Base-by-base conservation (phyloP, 345 rosid species). In the Cardamine occulta region DNA sequence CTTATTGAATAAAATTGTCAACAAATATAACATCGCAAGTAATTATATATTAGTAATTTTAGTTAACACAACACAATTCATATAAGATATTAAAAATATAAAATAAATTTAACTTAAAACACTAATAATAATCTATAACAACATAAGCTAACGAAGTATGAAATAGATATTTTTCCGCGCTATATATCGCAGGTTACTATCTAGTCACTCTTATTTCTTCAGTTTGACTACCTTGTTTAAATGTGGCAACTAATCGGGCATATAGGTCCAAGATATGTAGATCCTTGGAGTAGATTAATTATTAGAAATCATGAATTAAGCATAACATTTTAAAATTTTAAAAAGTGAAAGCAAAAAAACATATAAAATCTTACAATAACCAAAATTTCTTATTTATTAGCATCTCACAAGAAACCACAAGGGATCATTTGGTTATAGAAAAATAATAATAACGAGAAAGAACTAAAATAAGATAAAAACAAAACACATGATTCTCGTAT, bases 401-500 rank as follows among this genome's bases (percentile, higher is more conserved):
- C n/a, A 2, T 54, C 58, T 10, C 57, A 10, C 62, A 15, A 31
- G 24, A 31, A 57, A 31, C 42, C 39, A 31, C 12, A 35, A 1
- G 47, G 49, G 21, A 61, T 10, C 39, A 4, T 6, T 61, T 18
- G 8, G 6, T 13, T 42, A 8, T 40, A 14, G 8, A 4, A 62
- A 40, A 24, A 7, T 6, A 14, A 62, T n/a, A 29, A 29, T 28
- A 32, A 18, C 15, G 19, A 37, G 21, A 42, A 51, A 66, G 15
- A 13, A 13, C 21, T 5, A 49, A 37, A 24, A 58, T 31, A 9
- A 62, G 34, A n/a, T 35, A 40, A 51, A 6, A 44, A 39, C 8
- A 32, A 54, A 9, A 42, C 32, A 63, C 70, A 52, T 63, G 34
- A 31, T 63, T 63, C 2, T 39, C 70, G 11, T 42, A 21, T 32